These are phyloP conservation scores for Meripilus lineatus DNA, from an alignment of 1,284 basidiomycete species.

Conservation along the genomic window DNA sequence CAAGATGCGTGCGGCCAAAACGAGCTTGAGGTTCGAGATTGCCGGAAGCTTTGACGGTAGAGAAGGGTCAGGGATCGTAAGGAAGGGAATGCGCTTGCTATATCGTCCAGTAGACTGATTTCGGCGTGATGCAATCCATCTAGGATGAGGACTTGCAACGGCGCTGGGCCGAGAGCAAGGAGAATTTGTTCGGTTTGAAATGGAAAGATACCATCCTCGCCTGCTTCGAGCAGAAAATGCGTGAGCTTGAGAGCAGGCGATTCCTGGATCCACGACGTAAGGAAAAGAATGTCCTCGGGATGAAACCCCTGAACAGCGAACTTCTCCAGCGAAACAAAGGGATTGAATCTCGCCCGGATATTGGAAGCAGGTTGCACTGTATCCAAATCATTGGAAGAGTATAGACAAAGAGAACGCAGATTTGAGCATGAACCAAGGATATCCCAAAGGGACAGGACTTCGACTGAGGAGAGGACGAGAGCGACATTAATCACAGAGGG, in stretches of 20 bases:
- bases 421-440: too few species aligned
- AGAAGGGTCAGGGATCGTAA: constrained; percentile 3
- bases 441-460: too few species aligned
- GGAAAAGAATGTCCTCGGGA: background rate
- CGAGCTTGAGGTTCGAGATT: background rate
- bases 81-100: constrained; percentile 1
- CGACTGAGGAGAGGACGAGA: too few species aligned
- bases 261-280: background rate
- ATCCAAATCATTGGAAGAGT: too few species aligned
- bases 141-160: background rate
- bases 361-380: background rate
- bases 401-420: too few species aligned
- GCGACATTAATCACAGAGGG: background rate
- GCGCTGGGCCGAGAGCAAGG: background rate
- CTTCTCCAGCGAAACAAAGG: background rate
- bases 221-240: constrained; percentile 1
- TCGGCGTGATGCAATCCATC: constrained; percentile 4
- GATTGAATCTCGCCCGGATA: background rate
- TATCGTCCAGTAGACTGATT: background rate
- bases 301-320: background rate
- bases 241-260: background rate
- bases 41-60: constrained; percentile 4
- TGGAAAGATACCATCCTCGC: background rate
- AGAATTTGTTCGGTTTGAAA: background rate
- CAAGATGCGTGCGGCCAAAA: constrained; percentile 5